phyloP scores from a whole-genome alignment of 768 basidiomycete genomes.

The Galerina marginata region DNA sequence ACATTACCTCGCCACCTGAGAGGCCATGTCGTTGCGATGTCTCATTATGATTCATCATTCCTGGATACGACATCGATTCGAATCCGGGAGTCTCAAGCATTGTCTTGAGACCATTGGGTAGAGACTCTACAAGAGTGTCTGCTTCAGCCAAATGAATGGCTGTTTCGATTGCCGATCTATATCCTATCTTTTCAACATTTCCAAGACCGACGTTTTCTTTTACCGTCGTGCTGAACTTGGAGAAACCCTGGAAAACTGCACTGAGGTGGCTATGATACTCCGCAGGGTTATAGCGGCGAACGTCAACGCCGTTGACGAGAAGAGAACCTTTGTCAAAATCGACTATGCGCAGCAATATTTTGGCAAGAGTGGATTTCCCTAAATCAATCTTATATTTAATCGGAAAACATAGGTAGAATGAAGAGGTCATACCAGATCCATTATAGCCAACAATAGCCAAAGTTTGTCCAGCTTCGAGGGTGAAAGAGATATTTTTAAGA shows the following conservation, averaged over 20 bases:
- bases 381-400: constrained; percentile 5
- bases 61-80: constrained; percentile 55
- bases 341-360: constrained; percentile 76
- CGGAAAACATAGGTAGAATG: constrained; percentile 13
- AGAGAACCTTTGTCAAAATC: constrained; percentile 77
- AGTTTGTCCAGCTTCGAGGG: constrained; percentile 74
- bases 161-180: constrained; percentile 57
- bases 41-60: constrained; percentile 33
- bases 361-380: constrained; percentile 91
- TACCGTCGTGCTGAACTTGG: constrained; percentile 77
- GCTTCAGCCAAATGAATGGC: constrained; percentile 81
- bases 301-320: constrained; percentile 71
- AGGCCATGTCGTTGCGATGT: constrained; percentile 63
- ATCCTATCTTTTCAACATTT: constrained; percentile 64
- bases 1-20: constrained; percentile 82
- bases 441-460: constrained; percentile 88
- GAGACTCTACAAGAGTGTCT: constrained; percentile 61
- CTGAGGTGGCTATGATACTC: constrained; percentile 79
- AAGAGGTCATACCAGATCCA: constrained; percentile 65
- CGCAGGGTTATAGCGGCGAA: constrained; percentile 64
- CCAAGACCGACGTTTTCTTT: constrained; percentile 90
- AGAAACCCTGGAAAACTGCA: constrained; percentile 88
- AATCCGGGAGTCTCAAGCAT: constrained; percentile 67
- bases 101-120: constrained; percentile 79
- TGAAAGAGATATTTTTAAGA: constrained; percentile 71